Conservation (phyloP, 2,329 filamentous ascomycete genomes). For the Claviceps maximensis region DNA sequence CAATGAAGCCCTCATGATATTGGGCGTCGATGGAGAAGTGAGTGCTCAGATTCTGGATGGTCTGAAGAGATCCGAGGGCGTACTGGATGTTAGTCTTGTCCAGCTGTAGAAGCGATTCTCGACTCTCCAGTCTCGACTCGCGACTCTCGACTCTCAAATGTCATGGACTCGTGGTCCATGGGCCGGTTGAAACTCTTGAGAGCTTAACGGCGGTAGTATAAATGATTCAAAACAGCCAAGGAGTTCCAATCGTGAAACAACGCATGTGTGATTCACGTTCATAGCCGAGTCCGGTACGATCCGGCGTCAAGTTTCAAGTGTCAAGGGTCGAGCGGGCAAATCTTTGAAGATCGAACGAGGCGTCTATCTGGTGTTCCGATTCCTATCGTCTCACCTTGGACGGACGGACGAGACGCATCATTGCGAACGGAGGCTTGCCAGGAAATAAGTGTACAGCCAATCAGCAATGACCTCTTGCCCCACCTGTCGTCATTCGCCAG, state of each 20-base stretch:
- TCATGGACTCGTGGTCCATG: background rate
- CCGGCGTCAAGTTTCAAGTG: background rate
- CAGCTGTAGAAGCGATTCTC: constrained; percentile 18
- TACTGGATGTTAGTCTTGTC: constrained; percentile 42
- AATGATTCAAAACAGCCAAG: background rate
- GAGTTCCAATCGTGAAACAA: background rate
- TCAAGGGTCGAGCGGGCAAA: background rate
- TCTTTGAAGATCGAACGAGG: background rate
- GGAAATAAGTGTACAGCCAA: background rate
- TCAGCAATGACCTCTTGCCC: background rate
- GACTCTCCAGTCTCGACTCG: too few species aligned
- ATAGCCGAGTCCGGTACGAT: background rate
- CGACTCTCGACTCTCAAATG: too few species aligned
- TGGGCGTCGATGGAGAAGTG: constrained; percentile 57
- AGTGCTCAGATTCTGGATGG: constrained; percentile 39
- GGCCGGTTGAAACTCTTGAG: too few species aligned
- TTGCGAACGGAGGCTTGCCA: background rate
- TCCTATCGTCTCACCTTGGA: too few species aligned
- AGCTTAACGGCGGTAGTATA: background rate
- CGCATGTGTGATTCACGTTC: background rate
- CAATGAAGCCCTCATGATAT: constrained; percentile 69
- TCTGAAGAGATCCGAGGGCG: constrained; percentile 35
- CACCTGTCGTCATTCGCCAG: background rate
- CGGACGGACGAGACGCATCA: too few species aligned
- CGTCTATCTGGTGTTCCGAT: background rate